Evolutionary conservation across 768 basidiomycete species (phyloP), one percentile per base, ranked within the genome.

Genomic region (Rhodotorula taiwanensis): DNA sequence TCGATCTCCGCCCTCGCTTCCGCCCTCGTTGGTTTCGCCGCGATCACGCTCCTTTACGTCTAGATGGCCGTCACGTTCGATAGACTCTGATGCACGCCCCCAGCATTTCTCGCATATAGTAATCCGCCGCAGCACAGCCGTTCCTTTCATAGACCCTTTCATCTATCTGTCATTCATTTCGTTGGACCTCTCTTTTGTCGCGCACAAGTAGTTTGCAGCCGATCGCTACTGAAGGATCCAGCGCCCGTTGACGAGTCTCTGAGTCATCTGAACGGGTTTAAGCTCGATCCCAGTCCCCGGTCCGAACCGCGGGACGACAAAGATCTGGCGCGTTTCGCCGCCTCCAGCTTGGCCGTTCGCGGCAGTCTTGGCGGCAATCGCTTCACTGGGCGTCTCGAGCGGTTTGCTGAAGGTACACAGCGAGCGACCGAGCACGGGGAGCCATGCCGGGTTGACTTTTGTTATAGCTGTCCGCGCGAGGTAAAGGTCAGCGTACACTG

Each of bases 251-350:
- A 76, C 73, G 39, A 74, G 64, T 59, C 68, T 72, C 67, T 79
- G 78, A 57, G 62, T 73, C 66, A 73, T 75, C 71, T 76, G 77
- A n/a, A 90, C 79, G 4, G 89, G 81, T 34, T 92, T 89, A 59
- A 99, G 76, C 74, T 94, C 89, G 42, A 73, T 52, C 85, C 93
- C 93, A 11, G 83, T 83, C 34, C 86, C 83, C 43, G 85, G 85
- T 15, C 90, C 90, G 75, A 92, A 97, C 55, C 81, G 83, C 0
- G 94, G 94, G 52, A 86, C 83, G 15, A 85, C 83, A 81, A 90
- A 84, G 62, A 85, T 77, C 15, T 81, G 77, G 11, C 90, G 61
- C 47, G 70, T 74, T 41, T 71, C 64, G 39, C 55, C 86, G 2
- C 79, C 76, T 45, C 34, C 25, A 15, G 44, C n/a, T 13, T 31